Conservation (phyloP, 164 flowering plant species). For the Houttuynia cordata region DNA sequence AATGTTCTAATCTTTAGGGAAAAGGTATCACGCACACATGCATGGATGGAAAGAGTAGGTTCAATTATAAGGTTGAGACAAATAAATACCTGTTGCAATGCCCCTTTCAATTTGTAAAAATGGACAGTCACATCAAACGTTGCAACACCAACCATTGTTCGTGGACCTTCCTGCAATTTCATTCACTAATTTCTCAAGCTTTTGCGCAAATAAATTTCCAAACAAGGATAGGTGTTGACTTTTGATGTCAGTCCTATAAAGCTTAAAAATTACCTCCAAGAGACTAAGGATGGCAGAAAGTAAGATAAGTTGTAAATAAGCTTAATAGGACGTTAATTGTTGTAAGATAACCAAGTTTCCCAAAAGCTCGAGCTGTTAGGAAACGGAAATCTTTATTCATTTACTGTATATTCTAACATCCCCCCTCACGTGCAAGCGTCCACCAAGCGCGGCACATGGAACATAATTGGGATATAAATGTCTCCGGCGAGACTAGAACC, state of each 20-base stretch:
- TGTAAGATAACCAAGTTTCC: too few species aligned
- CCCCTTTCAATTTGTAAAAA: constrained; percentile 90
- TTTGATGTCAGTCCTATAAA: not conserved
- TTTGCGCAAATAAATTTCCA: too few species aligned
- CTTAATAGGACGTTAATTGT: too few species aligned
- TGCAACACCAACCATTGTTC: constrained; percentile 93
- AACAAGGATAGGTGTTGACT: not conserved
- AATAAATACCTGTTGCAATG: constrained; percentile 65
- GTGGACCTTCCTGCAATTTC: constrained; percentile 79
- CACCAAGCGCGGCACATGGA: too few species aligned
- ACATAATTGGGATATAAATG: too few species aligned
- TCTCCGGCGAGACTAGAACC: too few species aligned
- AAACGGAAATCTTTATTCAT: too few species aligned
- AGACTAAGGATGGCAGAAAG: not conserved
- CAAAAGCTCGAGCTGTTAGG: too few species aligned
- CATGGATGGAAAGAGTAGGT: not conserved
- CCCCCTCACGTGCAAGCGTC: too few species aligned
- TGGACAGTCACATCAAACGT: constrained; percentile 95
- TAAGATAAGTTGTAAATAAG: not conserved
- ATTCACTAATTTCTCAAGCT: too few species aligned
- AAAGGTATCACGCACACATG: not conserved
- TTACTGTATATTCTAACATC: too few species aligned
- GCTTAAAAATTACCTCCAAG: not conserved
- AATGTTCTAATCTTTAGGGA: too few species aligned
- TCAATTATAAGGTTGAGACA: not conserved